Conservation (phyloP, 2,329 filamentous ascomycete species). For the Stachybotrys chlorohalonatus region DNA sequence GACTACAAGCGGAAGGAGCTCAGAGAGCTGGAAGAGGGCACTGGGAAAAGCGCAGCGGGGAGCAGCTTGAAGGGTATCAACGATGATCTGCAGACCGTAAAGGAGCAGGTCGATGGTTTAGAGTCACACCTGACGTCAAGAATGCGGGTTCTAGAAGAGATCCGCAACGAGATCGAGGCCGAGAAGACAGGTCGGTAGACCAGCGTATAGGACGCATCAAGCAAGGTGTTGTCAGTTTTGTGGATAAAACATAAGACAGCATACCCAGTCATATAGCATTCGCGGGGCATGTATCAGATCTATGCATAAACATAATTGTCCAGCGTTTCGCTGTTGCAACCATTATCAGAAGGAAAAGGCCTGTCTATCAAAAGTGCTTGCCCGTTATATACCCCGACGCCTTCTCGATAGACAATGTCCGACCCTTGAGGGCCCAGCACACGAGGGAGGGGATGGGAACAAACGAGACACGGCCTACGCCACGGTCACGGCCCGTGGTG, state of each 20-base stretch:
- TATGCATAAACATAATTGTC: neutral
- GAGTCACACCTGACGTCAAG: conserved; percentile 73
- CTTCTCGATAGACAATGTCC: conserved; percentile 36
- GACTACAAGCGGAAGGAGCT: conserved; percentile 87
- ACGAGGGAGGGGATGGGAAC: conserved; percentile 41
- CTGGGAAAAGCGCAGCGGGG: conserved; percentile 59
- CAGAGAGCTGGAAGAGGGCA: conserved; percentile 64
- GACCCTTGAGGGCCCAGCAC: conserved; percentile 42
- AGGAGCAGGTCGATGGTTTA: conserved; percentile 86
- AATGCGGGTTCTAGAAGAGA: conserved; percentile 64
- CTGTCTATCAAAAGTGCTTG: conserved; percentile 29
- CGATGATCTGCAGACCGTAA: conserved; percentile 84
- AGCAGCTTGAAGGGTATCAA: conserved; percentile 66
- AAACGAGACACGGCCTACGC: conserved; percentile 36
- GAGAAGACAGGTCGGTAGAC: conserved; percentile 55
- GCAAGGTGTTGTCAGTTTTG: neutral
- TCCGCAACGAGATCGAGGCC: conserved; percentile 77
- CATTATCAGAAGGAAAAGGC: neutral
- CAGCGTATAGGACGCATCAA: neutral
- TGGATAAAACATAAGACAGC: no score
- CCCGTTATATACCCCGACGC: conserved; percentile 38
- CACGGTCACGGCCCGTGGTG: conserved; percentile 38
- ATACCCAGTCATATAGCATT: conserved; percentile 9
- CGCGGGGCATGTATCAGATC: neutral
- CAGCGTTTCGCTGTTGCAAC: neutral